Evolutionary conservation across 306 rosid genomes (phyloP), one percentile per base, ranked within the genome.

Genomic region (Hippophae gyantsensis): DNA sequence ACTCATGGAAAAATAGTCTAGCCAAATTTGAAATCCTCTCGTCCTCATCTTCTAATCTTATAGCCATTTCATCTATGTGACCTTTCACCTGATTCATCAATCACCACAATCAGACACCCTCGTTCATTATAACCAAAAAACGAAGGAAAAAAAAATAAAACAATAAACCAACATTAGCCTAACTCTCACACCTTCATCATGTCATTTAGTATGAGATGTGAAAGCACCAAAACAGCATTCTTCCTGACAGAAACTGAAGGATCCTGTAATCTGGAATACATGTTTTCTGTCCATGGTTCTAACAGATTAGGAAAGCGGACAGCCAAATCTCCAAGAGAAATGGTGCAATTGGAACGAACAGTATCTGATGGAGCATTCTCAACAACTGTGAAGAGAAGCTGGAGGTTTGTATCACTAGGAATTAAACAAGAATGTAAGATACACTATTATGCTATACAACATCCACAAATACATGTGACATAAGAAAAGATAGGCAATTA

Each of bases 251-350:
- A 83, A 72, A 57, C 79, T 47, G 86, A 85, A 68, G 82, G 72
- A 67, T 90, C 98, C 50, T 61, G 62, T 64, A 90, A 72, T 64
- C 98, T 87, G 45, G 86, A 76, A 76, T 90, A 90, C 98, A 90
- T 87, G 61, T 83, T 81, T 72, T 87, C 98, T 5, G 96, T 90
- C 98, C 98, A 90, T 53, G 96, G 96, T 70, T 90, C 98, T 71
- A 90, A 75, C 54, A 87, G 77, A 80, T 90, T 90, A 69, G 98
- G 96, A 72, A 90, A 90, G 79, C 96, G 89, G 57, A 85, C 98
- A 56, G 96, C 92, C 65, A 90, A 77, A 65, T 90, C 98, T 74
- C 96, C 98, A 55, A 90, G 81, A 47, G 96, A 88, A 71, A 90
- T 87, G 47, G 92, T 83, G 72, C 98, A 87, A 65, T 90, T 90